Conservation (phyloP, 805 yeast species). For the Scheffersomyces coipomensis region DNA sequence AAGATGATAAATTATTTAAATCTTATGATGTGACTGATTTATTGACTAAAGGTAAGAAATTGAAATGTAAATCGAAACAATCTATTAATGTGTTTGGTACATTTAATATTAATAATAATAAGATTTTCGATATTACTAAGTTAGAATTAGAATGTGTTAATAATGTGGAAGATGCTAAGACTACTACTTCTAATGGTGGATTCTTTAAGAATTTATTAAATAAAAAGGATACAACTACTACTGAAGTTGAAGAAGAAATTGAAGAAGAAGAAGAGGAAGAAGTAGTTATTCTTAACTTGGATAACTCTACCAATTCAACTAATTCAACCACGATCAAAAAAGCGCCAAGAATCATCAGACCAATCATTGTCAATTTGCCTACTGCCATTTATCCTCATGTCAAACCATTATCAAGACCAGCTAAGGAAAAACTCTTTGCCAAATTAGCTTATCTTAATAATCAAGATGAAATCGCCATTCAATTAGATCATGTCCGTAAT, state of each 20-base stretch:
- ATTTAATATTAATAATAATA: slow-evolving; percentile 47
- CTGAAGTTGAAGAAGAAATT: slow-evolving; percentile 17
- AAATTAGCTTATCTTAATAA: slow-evolving; percentile 53
- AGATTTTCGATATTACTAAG: slow-evolving; percentile 47
- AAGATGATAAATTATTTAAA: slow-evolving; percentile 35
- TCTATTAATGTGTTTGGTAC: slow-evolving; percentile 33
- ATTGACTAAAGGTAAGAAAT: slow-evolving; percentile 23
- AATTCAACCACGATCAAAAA: slow-evolving; percentile 21
- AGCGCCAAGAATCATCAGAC: slow-evolving; percentile 13
- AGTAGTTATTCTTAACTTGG: slow-evolving; percentile 4
- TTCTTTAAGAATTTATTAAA: slow-evolving; percentile 25
- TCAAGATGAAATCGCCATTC: slow-evolving; percentile 54
- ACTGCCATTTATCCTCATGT: slow-evolving; percentile 45
- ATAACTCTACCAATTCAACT: slow-evolving; percentile 11
- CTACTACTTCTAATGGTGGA: background rate
- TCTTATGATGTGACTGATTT: slow-evolving; percentile 24
- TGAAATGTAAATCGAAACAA: slow-evolving; percentile 40
- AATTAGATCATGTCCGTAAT: slow-evolving; percentile 61
- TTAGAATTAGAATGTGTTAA: slow-evolving; percentile 45
- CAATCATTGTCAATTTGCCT: slow-evolving; percentile 31
- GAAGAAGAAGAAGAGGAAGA: slow-evolving; percentile 12
- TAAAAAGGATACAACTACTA: slow-evolving; percentile 15
- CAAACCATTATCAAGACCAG: slow-evolving; percentile 30
- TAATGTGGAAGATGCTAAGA: slow-evolving; percentile 14
- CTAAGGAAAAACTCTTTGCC: slow-evolving; percentile 43